Evolutionary conservation across 768 basidiomycete genomes (phyloP).

Genomic region (Zangia roseola): DNA sequence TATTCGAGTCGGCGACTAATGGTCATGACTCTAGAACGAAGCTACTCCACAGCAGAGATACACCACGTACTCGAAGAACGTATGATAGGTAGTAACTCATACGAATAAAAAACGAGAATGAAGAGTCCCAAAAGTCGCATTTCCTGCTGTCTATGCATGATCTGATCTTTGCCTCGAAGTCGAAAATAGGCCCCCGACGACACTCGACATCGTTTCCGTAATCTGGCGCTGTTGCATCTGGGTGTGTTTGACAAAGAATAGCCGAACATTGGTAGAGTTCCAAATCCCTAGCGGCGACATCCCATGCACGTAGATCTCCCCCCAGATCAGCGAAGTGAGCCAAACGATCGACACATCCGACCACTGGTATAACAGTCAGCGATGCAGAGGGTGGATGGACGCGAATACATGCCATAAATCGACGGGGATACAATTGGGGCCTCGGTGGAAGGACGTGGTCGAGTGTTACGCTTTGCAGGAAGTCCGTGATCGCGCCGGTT

Average conservation of each 20-base stretch:
- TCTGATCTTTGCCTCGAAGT: slow-evolving; percentile 32
- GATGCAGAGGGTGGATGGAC: background rate
- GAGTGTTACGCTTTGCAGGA: slow-evolving; percentile 68
- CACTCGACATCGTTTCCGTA: slow-evolving; percentile 75
- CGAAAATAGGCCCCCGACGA: slow-evolving; percentile 75
- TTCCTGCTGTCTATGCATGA: slow-evolving; percentile 17
- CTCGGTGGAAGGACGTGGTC: slow-evolving; percentile 71
- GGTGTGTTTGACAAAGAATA: slow-evolving; percentile 91
- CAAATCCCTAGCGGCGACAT: slow-evolving; percentile 87
- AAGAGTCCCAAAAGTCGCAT: background rate
- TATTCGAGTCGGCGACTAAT: no score
- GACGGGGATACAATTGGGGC: slow-evolving; percentile 63
- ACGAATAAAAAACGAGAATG: background rate
- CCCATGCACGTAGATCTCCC: slow-evolving; percentile 88
- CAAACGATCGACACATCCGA: slow-evolving; percentile 88
- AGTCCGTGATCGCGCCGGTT: slow-evolving; percentile 68
- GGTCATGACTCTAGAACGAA: no score
- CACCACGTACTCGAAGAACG: background rate
- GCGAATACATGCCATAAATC: slow-evolving; percentile 62
- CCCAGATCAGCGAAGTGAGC: slow-evolving; percentile 94
- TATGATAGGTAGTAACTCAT: background rate
- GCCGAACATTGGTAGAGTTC: slow-evolving; percentile 84
- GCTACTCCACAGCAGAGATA: background rate
- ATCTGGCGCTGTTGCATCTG: slow-evolving; percentile 68
- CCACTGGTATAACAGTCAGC: slow-evolving; percentile 55